A percentile compares a stretch with the other conserved stretches of the same genome.
phyloP scores from a whole-genome alignment of 192 early-diverging fungal genomes.

The Chytriomyces sp. region DNA sequence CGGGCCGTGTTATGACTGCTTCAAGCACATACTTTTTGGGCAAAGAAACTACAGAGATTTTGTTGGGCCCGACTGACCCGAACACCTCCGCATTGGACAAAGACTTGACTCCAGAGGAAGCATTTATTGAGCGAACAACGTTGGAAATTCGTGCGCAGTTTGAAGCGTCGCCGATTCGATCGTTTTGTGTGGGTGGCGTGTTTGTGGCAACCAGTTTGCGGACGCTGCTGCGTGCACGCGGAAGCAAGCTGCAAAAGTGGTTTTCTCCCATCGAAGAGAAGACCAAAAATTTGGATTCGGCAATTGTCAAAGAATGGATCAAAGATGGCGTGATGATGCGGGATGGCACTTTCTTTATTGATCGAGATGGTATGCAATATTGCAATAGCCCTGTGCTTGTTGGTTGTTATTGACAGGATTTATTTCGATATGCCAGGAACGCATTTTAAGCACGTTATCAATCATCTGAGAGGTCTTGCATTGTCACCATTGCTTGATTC shows the following conservation, averaged over 20 bases:
- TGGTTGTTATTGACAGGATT: neutral
- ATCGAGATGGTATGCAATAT: constrained; percentile 47
- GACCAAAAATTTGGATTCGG: constrained; percentile 16
- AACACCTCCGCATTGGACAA: neutral
- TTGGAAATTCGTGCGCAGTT: neutral
- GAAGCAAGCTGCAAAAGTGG: constrained; percentile 31
- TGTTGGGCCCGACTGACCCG: constrained; percentile 28
- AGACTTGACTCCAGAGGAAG: constrained; percentile 27
- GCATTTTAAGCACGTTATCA: constrained; percentile 55
- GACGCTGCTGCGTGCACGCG: constrained; percentile 37
- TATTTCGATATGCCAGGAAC: constrained; percentile 34
- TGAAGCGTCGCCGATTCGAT: constrained; percentile 19
- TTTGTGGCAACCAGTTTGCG: constrained; percentile 43
- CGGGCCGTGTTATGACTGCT: constrained; percentile 29
- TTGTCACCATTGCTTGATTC: constrained; percentile 22
- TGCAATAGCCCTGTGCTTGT: neutral
- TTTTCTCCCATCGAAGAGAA: constrained; percentile 30
- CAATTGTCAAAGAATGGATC: constrained; percentile 32
- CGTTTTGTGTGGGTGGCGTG: constrained; percentile 45
- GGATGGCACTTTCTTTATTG: constrained; percentile 48
- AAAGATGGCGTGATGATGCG: constrained; percentile 36
- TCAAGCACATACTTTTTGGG: constrained; percentile 39
- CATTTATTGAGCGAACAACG: constrained; percentile 22
- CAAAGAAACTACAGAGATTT: constrained; percentile 38
- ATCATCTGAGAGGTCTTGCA: constrained; percentile 53